These are phyloP conservation scores for Neofusicoccum sp. DNA, from an alignment of 2,329 filamentous ascomycete species.

Conservation along the genomic window DNA sequence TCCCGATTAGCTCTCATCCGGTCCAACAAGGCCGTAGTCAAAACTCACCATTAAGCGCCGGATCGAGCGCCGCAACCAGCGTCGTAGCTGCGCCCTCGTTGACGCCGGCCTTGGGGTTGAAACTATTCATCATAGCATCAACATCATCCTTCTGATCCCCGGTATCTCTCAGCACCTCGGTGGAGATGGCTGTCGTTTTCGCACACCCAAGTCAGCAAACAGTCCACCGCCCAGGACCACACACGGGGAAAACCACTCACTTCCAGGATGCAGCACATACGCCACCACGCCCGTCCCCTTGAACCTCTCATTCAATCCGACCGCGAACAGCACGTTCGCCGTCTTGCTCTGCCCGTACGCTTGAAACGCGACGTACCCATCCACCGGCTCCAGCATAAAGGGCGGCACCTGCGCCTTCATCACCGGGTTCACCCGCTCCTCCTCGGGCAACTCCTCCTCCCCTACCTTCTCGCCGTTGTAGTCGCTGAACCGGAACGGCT, in stretches of 20 bases:
- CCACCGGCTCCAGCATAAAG: not conserved
- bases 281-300: slow-evolving; percentile 28
- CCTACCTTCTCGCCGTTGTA: slow-evolving; percentile 24
- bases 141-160: not conserved
- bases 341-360: slow-evolving; percentile 32
- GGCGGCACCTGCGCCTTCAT: no score
- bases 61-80: slow-evolving; percentile 36
- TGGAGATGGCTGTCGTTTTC: not conserved
- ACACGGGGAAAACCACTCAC: not conserved
- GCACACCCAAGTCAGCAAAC: no score
- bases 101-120: slow-evolving; percentile 25
- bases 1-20: no score
- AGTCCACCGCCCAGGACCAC: no score
- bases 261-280: slow-evolving; percentile 36
- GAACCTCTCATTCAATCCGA: slow-evolving; percentile 30
- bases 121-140: not conserved
- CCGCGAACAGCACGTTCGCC: slow-evolving; percentile 33
- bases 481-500: slow-evolving; percentile 26
- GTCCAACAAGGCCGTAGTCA: not conserved
- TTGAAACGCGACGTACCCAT: slow-evolving; percentile 11
- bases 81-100: slow-evolving; percentile 36
- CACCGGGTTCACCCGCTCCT: no score
- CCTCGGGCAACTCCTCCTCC: no score
- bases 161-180: not conserved
- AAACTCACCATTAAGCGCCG: slow-evolving; percentile 26